Evolutionary conservation across 1,284 basidiomycete genomes (phyloP).

Genomic region (Mycocalia duriaeana): DNA sequence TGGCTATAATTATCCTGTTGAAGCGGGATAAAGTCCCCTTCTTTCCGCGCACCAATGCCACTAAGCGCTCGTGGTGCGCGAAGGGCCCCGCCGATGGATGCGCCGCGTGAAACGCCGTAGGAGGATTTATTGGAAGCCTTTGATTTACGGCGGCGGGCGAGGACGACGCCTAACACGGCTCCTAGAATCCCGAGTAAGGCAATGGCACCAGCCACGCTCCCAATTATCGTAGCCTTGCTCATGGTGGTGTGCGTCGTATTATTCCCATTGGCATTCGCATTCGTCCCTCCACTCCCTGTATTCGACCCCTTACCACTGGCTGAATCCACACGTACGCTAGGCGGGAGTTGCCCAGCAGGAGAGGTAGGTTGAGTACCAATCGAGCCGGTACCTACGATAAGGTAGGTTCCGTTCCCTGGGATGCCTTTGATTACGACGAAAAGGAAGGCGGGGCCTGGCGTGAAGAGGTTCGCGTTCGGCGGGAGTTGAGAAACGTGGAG

Average conservation of each 20-base stretch:
- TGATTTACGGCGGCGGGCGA: slow-evolving; percentile 41
- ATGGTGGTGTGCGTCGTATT: slow-evolving; percentile 25
- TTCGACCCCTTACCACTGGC: slow-evolving; percentile 35
- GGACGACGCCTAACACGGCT: slow-evolving; percentile 41
- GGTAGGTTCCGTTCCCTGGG: slow-evolving; percentile 71
- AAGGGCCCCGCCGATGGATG: slow-evolving; percentile 12
- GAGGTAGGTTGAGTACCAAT: slow-evolving; percentile 62
- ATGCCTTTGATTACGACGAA: slow-evolving; percentile 82
- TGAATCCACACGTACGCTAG: slow-evolving; percentile 35
- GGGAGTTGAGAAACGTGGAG: slow-evolving; percentile 79
- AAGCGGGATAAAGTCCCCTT: slow-evolving; percentile 55
- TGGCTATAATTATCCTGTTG: slow-evolving; percentile 49
- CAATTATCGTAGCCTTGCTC: slow-evolving; percentile 49
- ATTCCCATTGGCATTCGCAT: slow-evolving; percentile 1
- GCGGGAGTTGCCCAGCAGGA: slow-evolving; percentile 48
- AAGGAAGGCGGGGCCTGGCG: slow-evolving; percentile 80
- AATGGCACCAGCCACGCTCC: slow-evolving; percentile 45
- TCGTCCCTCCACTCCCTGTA: slow-evolving; percentile 13
- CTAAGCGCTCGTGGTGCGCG: slow-evolving; percentile 13
- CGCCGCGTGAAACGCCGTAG: slow-evolving; percentile 20
- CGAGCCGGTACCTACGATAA: slow-evolving; percentile 78
- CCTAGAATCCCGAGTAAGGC: slow-evolving; percentile 45
- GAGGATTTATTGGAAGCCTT: slow-evolving; percentile 18
- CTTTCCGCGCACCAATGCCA: slow-evolving; percentile 40
- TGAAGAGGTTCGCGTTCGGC: slow-evolving; percentile 80